Percentiles rank a stretch among this genome's conserved stretches.
Conservation (phyloP, 108 stramenopile genomes). For the Fragilariopsis cylindrus region DNA sequence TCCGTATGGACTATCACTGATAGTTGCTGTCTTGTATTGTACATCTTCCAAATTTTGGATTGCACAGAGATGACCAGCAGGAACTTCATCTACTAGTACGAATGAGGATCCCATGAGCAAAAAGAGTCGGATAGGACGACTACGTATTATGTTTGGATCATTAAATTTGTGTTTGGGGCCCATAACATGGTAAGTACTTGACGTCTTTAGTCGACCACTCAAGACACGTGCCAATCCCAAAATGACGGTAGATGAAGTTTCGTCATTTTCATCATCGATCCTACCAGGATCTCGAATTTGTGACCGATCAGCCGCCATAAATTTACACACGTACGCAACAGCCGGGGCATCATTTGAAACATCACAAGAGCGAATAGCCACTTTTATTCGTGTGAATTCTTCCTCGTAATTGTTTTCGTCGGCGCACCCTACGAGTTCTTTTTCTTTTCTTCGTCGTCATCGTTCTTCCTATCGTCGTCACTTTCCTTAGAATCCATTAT, state of each 20-base stretch:
- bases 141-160: constrained; percentile 16
- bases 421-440: neutral
- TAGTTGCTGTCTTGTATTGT: constrained; percentile 78
- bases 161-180: constrained; percentile 67
- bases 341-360: constrained; percentile 42
- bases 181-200: constrained; percentile 57
- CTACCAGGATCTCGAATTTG: constrained; percentile 71
- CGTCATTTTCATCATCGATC: constrained; percentile 22
- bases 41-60: constrained; percentile 79
- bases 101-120: constrained; percentile 89
- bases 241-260: constrained; percentile 40
- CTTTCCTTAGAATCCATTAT: constrained; percentile 37
- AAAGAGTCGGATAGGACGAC: constrained; percentile 58
- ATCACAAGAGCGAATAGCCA: constrained; percentile 62
- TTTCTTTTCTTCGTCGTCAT: neutral
- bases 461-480: neutral
- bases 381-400: constrained; percentile 50
- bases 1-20: constrained; percentile 57
- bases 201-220: constrained; percentile 66
- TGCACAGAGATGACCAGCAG: constrained; percentile 90
- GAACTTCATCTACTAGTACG: constrained; percentile 74
- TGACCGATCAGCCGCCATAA: constrained; percentile 54
- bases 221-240: constrained; percentile 81
- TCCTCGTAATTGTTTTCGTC: neutral
- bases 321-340: constrained; percentile 86